Evolutionary conservation across 208 protist species (phyloP).

Genomic region (Crithidia fasciculata): DNA sequence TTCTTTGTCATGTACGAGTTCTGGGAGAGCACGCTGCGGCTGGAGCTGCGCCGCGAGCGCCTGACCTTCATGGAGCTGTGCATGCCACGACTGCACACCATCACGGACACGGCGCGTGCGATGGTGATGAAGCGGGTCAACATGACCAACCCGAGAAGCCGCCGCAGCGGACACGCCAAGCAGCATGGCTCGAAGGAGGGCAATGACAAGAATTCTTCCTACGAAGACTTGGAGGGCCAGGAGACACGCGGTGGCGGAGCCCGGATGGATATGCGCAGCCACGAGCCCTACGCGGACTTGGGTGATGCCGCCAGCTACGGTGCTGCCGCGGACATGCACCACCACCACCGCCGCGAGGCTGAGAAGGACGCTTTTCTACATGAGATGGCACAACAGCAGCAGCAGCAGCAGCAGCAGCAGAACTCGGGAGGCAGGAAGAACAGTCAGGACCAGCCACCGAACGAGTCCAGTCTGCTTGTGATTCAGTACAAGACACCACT

Average conservation of each 20-base stretch:
- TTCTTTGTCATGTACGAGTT: conserved; percentile 62
- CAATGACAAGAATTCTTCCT: background rate
- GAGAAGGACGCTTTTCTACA: background rate
- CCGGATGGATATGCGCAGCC: background rate
- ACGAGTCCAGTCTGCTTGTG: background rate
- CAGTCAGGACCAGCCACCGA: background rate
- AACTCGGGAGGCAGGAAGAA: background rate
- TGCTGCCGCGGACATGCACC: conserved; percentile 9
- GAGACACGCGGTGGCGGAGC: background rate
- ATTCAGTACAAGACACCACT: conserved; percentile 6
- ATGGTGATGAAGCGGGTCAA: conserved; percentile 33
- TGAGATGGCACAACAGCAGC: background rate
- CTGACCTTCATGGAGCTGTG: conserved; percentile 35
- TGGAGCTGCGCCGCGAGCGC: conserved; percentile 62
- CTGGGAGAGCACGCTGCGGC: conserved; percentile 61
- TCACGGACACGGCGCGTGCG: conserved; percentile 38
- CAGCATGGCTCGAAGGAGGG: background rate
- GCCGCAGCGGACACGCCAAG: too few relatives aligned
- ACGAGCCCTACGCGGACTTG: conserved; percentile 2
- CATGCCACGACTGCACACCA: conserved; percentile 51
- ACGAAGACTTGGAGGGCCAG: background rate
- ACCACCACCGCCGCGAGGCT: background rate
- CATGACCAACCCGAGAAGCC: background rate
- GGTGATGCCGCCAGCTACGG: background rate
- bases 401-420: background rate